Evolutionary conservation across 768 basidiomycete species (phyloP), one percentile per base, ranked within the genome.

Genomic region (Hydnum rufescens): DNA sequence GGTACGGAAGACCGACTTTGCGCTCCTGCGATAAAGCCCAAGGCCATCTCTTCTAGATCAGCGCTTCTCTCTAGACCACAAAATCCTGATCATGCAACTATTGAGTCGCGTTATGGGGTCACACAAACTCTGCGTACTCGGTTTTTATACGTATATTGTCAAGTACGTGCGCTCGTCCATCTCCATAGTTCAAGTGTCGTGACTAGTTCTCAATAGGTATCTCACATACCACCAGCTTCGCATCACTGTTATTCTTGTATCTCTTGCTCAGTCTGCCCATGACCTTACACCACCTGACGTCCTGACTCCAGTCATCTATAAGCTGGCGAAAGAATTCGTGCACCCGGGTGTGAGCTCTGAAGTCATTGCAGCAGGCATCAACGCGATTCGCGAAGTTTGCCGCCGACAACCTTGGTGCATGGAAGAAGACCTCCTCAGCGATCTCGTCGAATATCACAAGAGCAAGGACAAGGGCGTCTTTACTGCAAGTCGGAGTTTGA

Each of bases 311-410:
- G 84, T 92, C 43, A 70, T 99, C 53, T 74, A 77, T 48, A 99
- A 97, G 66, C 68, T 99, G 53, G 90, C 92, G 0, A 77, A 82
- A 60, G 93, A 99, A 62, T 99, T 97, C 58, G 84, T 99, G 2
- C 92, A 97, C 64, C 92, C 93, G 0, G 95, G 95, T 47, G 95
- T 97, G 2, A 87, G 87, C 1, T 77, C 82, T 59, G 90, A 96
- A 64, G 89, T 97, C 60, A 83, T 96, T 56, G 80, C 92, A 1
- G 95, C 93, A 0, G 95, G 95, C n/a, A 68, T 99, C 57, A 99
- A 99, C 64, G 76, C 87, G 16, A 88, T 99, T 39, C 74, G 90
- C 29, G 93, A 97, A 64, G 76, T 99, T n/a, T 95, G 89, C 64
- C 66, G 84, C 30, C 66, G 93, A 34, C 95, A 99, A 62, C 88